Conservation (phyloP, 495 filamentous ascomycete genomes). For the Patellaria atrata region DNA sequence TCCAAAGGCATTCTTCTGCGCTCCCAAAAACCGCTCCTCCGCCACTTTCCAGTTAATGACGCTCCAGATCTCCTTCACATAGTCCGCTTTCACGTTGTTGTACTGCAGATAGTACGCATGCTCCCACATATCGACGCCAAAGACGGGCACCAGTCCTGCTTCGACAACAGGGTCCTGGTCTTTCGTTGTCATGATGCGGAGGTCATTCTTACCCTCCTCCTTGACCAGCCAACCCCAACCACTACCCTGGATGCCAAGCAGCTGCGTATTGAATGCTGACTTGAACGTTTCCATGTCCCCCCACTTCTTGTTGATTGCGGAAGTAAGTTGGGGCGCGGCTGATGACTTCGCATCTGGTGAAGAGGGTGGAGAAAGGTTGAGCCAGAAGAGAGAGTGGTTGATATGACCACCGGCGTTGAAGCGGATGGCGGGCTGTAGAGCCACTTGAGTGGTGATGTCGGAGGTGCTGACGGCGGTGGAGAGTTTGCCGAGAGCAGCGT, state of each 20-base stretch:
- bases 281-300: conserved; percentile 24
- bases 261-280: conserved; percentile 22
- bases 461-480: conserved; percentile 9
- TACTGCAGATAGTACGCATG: conserved; percentile 32
- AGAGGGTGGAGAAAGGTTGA: conserved; percentile 22
- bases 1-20: conserved; percentile 18
- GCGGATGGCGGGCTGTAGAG: conserved; percentile 19
- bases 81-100: conserved; percentile 25
- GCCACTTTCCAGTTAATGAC: conserved; percentile 26
- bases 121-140: conserved; percentile 32
- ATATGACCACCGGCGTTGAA: conserved; percentile 31
- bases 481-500: conserved; percentile 20
- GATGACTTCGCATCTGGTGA: conserved; percentile 16
- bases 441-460: conserved; percentile 21
- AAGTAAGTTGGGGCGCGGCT: conserved; percentile 20
- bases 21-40: conserved; percentile 20
- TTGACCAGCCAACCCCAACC: conserved; percentile 31
- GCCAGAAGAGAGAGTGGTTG: conserved; percentile 32
- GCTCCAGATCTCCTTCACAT: conserved; percentile 27
- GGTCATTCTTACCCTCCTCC: conserved; percentile 9
- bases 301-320: conserved; percentile 21
- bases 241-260: conserved; percentile 27
- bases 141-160: conserved; percentile 23
- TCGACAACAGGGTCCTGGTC: conserved; percentile 28
- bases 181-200: conserved; percentile 26